A percentile compares a stretch with the other conserved stretches of the same genome.
Conservation (phyloP, 495 filamentous ascomycete genomes). For the Tuber melanosporum region DNA sequence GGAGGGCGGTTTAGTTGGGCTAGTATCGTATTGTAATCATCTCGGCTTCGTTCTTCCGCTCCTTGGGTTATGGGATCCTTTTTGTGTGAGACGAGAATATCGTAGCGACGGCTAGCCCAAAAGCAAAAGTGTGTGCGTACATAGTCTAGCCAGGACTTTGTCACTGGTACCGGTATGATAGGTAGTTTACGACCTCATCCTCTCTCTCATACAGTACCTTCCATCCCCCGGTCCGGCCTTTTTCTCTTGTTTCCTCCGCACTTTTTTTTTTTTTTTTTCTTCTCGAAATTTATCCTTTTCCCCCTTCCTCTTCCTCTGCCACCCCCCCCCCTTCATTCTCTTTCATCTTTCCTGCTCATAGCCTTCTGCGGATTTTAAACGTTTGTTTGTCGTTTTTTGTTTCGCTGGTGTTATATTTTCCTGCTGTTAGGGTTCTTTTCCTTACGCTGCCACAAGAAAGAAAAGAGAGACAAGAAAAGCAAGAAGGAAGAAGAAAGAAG, state of each 20-base stretch:
- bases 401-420: constrained; percentile 31
- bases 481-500: neutral
- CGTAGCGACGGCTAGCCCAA: constrained; percentile 1
- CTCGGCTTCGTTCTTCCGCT: neutral
- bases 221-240: constrained; percentile 1
- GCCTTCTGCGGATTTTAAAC: constrained; percentile 41
- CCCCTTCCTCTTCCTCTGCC: constrained; percentile 29
- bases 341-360: constrained; percentile 40
- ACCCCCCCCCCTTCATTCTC: constrained; percentile 41
- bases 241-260: constrained; percentile 9
- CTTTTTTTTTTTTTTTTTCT: constrained; percentile 34
- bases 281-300: constrained; percentile 35
- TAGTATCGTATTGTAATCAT: neutral
- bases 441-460: neutral
- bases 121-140: constrained; percentile 4
- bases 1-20: neutral
- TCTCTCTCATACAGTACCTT: neutral
- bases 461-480: neutral
- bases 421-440: constrained; percentile 11
- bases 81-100: neutral
- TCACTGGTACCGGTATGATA: neutral
- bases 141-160: neutral
- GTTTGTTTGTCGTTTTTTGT: constrained; percentile 33
- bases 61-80: neutral
- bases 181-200: constrained; percentile 2